These are phyloP conservation scores for Vaccinium corymbosum DNA, from an alignment of 148 eudicot genomes.

Conservation along the genomic window DNA sequence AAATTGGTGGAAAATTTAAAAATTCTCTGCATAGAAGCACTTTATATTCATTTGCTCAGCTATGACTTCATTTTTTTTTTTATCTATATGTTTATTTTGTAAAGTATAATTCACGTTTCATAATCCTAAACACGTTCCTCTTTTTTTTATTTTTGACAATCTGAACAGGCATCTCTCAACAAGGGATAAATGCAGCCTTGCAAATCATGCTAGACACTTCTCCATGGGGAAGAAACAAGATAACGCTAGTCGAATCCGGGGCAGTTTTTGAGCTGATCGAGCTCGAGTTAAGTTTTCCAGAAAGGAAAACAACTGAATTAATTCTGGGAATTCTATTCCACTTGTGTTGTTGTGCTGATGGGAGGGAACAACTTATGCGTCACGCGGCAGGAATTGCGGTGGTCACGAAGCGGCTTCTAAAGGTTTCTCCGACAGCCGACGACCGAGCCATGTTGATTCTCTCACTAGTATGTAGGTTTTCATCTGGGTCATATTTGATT, in stretches of 20 bases:
- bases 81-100: not conserved
- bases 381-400: conserved; percentile 46
- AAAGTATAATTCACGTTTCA: not conserved
- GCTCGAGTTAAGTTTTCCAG: conserved; percentile 28
- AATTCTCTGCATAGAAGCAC: no score
- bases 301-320: conserved; percentile 35
- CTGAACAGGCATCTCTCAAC: conserved; percentile 15
- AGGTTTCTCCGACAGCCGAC: conserved; percentile 32
- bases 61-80: no score
- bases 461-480: conserved; percentile 25
- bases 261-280: conserved; percentile 37
- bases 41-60: no score
- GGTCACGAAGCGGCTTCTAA: conserved; percentile 33
- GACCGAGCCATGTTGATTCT: conserved; percentile 37
- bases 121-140: not conserved
- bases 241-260: conserved; percentile 30
- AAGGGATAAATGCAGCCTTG: conserved; percentile 30
- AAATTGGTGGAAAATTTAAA: no score
- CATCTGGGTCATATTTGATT: conserved; percentile 27
- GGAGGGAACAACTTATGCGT: conserved; percentile 33
- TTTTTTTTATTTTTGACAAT: no score
- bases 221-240: conserved; percentile 37
- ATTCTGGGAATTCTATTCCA: conserved; percentile 30
- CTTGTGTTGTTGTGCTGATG: conserved; percentile 45
- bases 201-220: conserved; percentile 31